Percentiles rank a stretch among this genome's conserved stretches.
Evolutionary conservation across 805 yeast species (phyloP).

Genomic region (Schizosaccharomyces lindneri): DNA sequence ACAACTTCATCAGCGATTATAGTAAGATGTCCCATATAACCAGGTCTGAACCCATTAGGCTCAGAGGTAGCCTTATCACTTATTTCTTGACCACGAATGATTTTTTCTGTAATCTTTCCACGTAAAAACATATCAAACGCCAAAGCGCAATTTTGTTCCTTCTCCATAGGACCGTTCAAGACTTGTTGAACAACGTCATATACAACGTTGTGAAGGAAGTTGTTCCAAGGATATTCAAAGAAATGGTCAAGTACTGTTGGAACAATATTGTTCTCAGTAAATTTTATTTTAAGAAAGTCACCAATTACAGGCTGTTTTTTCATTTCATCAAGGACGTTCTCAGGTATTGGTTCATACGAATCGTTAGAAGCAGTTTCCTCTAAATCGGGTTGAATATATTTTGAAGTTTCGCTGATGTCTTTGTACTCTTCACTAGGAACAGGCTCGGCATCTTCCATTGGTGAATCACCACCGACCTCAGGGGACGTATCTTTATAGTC

Average conservation of each 20-base stretch:
- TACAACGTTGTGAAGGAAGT: conserved; percentile 87
- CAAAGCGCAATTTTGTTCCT: conserved; percentile 60
- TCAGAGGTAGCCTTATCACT: conserved; percentile 36
- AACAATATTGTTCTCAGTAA: conserved; percentile 29
- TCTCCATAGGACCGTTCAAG: conserved; percentile 63
- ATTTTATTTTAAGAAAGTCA: conserved; percentile 59
- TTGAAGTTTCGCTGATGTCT: not conserved
- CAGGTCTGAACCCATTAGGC: conserved; percentile 38
- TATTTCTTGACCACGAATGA: conserved; percentile 34
- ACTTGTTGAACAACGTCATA: conserved; percentile 91
- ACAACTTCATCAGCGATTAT: conserved; percentile 88
- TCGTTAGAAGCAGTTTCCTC: not conserved
- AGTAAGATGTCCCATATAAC: conserved; percentile 93
- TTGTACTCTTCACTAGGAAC: not conserved
- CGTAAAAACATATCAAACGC: conserved; percentile 48
- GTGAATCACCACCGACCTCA: conserved; percentile 1
- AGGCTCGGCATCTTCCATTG: conserved; percentile 3
- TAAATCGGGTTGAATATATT: not conserved
- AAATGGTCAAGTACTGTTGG: conserved; percentile 23
- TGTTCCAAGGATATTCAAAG: conserved; percentile 83
- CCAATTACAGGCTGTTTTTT: conserved; percentile 41
- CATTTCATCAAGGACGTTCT: not conserved
- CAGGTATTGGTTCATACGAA: not conserved
- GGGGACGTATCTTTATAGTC: not conserved
- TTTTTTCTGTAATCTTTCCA: conserved; percentile 30